Evolutionary conservation across 495 filamentous ascomycete genomes (phyloP).

Genomic region (Penicillium pancosmium): DNA sequence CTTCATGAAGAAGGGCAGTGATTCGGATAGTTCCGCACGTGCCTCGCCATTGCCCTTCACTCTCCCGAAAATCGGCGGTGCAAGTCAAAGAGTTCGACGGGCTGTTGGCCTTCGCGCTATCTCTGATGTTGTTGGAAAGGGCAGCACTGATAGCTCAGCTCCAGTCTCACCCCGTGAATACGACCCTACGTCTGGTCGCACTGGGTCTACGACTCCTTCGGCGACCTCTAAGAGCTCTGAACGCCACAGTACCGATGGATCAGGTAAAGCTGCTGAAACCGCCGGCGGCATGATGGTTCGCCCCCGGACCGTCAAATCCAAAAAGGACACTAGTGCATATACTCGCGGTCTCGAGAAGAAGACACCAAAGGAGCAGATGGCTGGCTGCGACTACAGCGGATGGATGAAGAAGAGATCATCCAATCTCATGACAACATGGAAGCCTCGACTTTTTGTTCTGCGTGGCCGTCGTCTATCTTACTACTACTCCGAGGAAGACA

Average conservation of each 20-base stretch:
- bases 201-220: slow-evolving; percentile 86
- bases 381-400: slow-evolving; percentile 87
- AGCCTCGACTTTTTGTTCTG: slow-evolving; percentile 89
- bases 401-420: slow-evolving; percentile 99
- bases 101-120: slow-evolving; percentile 73
- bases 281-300: slow-evolving; percentile 48
- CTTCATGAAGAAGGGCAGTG: slow-evolving; percentile 44
- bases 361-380: slow-evolving; percentile 79
- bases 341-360: slow-evolving; percentile 83
- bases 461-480: slow-evolving; percentile 90
- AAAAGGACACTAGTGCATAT: slow-evolving; percentile 95
- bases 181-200: slow-evolving; percentile 69
- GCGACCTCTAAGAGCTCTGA: slow-evolving; percentile 77
- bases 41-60: slow-evolving; percentile 41
- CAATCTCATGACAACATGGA: slow-evolving; percentile 96
- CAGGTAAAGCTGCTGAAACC: slow-evolving; percentile 64
- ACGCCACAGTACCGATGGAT: slow-evolving; percentile 64
- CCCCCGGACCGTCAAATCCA: slow-evolving; percentile 64
- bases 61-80: slow-evolving; percentile 34
- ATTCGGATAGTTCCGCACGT: slow-evolving; percentile 45
- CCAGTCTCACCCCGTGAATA: slow-evolving; percentile 67
- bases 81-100: slow-evolving; percentile 51
- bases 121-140: slow-evolving; percentile 65
- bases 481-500: slow-evolving; percentile 92
- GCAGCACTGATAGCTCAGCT: slow-evolving; percentile 34